Conservation (phyloP, 768 basidiomycete species). For the Xerocomellus chrysenteron region DNA sequence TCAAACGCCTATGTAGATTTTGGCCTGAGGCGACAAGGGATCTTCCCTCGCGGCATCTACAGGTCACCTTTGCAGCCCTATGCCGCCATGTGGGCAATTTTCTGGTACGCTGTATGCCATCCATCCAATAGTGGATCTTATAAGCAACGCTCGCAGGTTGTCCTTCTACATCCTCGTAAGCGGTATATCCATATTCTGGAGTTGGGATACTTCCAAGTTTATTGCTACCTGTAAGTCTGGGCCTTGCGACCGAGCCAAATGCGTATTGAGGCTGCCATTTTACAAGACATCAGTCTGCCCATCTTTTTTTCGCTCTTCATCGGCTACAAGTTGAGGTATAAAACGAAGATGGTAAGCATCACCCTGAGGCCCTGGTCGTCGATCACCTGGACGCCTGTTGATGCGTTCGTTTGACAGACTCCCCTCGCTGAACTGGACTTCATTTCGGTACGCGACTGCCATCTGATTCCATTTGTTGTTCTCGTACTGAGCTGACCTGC, state of each 20-base stretch:
- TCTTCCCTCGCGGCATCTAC: constrained; percentile 63
- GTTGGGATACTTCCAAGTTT: constrained; percentile 54
- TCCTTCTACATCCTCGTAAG: constrained; percentile 57
- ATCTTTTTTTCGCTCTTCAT: constrained; percentile 47
- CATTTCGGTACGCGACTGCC: constrained; percentile 47
- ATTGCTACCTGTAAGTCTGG: constrained; percentile 38
- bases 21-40: constrained; percentile 37
- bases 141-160: constrained; percentile 7
- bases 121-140: not conserved
- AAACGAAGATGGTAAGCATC: constrained; percentile 21
- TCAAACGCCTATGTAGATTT: constrained; percentile 3
- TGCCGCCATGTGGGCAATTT: constrained; percentile 66
- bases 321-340: constrained; percentile 40
- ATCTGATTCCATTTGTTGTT: not conserved
- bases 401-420: constrained; percentile 1
- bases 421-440: constrained; percentile 61
- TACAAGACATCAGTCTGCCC: constrained; percentile 38
- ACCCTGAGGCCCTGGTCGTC: not conserved
- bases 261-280: not conserved
- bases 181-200: constrained; percentile 61
- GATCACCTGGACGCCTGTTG: not conserved
- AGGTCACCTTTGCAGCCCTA: constrained; percentile 62
- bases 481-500: not conserved
- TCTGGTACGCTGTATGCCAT: constrained; percentile 51
- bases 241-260: not conserved